A percentile compares a stretch with the other conserved stretches of the same genome.
Conservation (phyloP, 331 rosid genomes). For the Malus hybrid region DNA sequence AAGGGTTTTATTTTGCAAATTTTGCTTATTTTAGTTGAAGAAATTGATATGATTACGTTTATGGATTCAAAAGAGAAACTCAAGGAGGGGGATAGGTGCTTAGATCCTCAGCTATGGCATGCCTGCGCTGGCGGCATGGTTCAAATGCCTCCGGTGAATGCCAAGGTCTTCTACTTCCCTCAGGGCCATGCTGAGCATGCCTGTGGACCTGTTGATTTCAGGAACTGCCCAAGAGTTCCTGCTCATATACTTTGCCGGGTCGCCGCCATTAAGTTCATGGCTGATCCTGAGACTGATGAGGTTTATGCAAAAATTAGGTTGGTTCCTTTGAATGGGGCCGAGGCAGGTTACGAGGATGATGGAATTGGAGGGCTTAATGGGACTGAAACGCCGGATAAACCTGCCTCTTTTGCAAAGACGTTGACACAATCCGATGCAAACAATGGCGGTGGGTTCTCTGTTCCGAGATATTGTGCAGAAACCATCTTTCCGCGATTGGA, state of each 20-base stretch:
- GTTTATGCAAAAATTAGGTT: conserved; percentile 61
- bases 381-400: conserved; percentile 54
- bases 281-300: conserved; percentile 84
- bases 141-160: conserved; percentile 71
- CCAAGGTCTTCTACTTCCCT: conserved; percentile 77
- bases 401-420: conserved; percentile 72
- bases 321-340: conserved; percentile 35
- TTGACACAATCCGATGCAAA: conserved; percentile 93
- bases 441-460: conserved; percentile 92
- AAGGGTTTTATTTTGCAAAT: not conserved
- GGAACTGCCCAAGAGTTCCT: conserved; percentile 37
- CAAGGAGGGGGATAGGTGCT: conserved; percentile 58
- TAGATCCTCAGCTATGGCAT: conserved; percentile 90
- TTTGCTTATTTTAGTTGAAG: not conserved
- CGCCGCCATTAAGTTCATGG: conserved; percentile 55
- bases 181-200: conserved; percentile 94
- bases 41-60: conserved; percentile 65
- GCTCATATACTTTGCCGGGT: conserved; percentile 60
- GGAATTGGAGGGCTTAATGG: conserved; percentile 36
- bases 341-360: conserved; percentile 29
- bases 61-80: conserved; percentile 73
- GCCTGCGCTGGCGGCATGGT: conserved; percentile 98
- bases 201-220: conserved; percentile 56
- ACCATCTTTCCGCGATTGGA: conserved; percentile 83
- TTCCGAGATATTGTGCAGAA: conserved; percentile 87